Conservation (phyloP, 371 early-diverging fungal genomes). For the Rhizopus sp. region DNA sequence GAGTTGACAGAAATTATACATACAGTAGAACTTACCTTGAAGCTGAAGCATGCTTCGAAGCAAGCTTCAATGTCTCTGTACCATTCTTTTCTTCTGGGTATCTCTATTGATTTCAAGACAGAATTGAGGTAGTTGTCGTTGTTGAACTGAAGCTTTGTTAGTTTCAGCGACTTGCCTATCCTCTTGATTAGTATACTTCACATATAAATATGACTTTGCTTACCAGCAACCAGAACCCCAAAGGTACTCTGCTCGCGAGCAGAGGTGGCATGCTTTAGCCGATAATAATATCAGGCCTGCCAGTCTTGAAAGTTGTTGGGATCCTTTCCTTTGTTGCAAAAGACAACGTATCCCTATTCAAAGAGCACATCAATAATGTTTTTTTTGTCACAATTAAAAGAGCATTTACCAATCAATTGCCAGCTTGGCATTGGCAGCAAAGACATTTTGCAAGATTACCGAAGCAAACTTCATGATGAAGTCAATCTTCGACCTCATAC, state of each 20-base stretch:
- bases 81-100: background rate
- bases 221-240: conserved; percentile 6
- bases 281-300: conserved; percentile 1
- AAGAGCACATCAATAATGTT: background rate
- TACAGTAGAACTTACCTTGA: conserved; percentile 8
- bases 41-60: too few species aligned
- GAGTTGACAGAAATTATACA: background rate
- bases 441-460: background rate
- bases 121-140: conserved; percentile 1
- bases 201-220: background rate
- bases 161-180: background rate
- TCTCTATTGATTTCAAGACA: background rate
- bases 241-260: background rate
- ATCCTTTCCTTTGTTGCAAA: background rate
- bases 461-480: background rate
- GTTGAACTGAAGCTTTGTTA: conserved; percentile 3
- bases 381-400: background rate
- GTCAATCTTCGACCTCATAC: too few species aligned
- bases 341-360: conserved; percentile 3
- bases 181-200: background rate
- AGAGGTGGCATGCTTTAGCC: background rate
- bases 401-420: background rate
- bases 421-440: background rate
- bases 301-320: background rate
- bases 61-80: too few species aligned